Evolutionary conservation across 2,329 filamentous ascomycete genomes (phyloP), one percentile per base, ranked within the genome.

Genomic region (Calonectria henricotiae): DNA sequence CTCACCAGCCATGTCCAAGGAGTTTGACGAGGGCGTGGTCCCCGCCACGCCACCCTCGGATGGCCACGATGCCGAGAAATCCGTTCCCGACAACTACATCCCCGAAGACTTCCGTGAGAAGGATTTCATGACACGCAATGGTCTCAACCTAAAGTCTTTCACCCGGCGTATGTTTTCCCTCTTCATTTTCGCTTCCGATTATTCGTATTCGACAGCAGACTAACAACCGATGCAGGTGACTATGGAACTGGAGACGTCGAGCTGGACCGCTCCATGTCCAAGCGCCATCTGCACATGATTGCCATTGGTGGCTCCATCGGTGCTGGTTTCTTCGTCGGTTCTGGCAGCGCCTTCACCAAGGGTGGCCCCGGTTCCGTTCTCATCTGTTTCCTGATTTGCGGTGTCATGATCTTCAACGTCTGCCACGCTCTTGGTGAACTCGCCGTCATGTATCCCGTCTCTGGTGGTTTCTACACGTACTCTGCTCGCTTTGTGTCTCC

Each of bases 391-490:
- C 70, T 82, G 49, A 87, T 90, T 71, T 85, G 89, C 72, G 89
- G 89, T 80, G 69, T 88, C 75, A 90, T 90, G 88, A 87, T 91
- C 81, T 88, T 90, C 80, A 88, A 89, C 81, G 88, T 88, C 67
- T 85, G 90, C 71, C 88, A 88, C 76, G 89, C 89, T 69, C 86
- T 91, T 61, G 89, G 89, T 73, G 89, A 91, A 78, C 81, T 91
- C 62, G 88, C 89, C 68, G 86, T 90, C 76, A 86, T 90, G 83
- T 91, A 87, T 72, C 89, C 89, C 17, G 86, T 91, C 77, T 89
- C 88, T 76, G 89, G 89, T 79, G 88, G 88, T 73, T 91, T 91
- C 84, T 90, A 89, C 76, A 88, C 87, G 30, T 91, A 90, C 81
- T 88, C 87, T 32, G 84, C 85, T 67, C 89, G 89, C 63, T 91